Percentiles rank a stretch among this genome's conserved stretches.
phyloP scores from a whole-genome alignment of 2,329 filamentous ascomycete species.

The Pseudogymnoascus pannorum region DNA sequence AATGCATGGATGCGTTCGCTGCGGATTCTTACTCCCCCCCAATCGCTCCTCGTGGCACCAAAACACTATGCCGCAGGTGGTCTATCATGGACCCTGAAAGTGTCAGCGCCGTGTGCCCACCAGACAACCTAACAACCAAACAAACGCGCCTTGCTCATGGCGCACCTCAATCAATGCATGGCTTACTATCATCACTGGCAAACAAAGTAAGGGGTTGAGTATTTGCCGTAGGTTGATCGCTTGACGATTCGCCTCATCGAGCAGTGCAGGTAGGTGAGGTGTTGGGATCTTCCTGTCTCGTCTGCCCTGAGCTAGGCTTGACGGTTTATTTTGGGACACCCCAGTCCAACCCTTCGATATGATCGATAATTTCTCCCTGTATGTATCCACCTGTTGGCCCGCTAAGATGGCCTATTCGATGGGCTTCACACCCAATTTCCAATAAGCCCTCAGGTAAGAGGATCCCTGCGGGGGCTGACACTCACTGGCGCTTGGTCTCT shows the following conservation, averaged over 20 bases:
- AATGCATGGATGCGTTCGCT: not conserved
- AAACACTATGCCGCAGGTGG: not conserved
- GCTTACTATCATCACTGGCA: not conserved
- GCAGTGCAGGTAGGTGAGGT: not conserved
- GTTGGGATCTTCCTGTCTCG: not conserved
- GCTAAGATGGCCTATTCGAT: not conserved
- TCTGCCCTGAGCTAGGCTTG: not conserved
- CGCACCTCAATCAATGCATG: not conserved
- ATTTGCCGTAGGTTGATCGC: not conserved
- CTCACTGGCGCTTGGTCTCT: not conserved
- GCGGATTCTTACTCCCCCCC: not conserved
- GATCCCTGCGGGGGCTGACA: not conserved
- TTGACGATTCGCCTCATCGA: not conserved
- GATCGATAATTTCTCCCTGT: not conserved
- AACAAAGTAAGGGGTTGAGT: not conserved
- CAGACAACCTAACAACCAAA: not conserved
- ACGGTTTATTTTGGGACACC: conserved; percentile 1
- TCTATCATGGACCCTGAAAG: not conserved
- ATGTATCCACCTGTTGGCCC: not conserved
- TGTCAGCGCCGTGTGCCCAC: not conserved
- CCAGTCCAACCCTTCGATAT: not conserved
- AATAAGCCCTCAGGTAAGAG: not conserved
- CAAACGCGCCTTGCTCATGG: not conserved
- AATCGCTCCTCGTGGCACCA: not conserved
- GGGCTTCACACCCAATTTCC: conserved; percentile 2